Conservation (phyloP, 495 filamentous ascomycete genomes). For the Viridothelium virens region DNA sequence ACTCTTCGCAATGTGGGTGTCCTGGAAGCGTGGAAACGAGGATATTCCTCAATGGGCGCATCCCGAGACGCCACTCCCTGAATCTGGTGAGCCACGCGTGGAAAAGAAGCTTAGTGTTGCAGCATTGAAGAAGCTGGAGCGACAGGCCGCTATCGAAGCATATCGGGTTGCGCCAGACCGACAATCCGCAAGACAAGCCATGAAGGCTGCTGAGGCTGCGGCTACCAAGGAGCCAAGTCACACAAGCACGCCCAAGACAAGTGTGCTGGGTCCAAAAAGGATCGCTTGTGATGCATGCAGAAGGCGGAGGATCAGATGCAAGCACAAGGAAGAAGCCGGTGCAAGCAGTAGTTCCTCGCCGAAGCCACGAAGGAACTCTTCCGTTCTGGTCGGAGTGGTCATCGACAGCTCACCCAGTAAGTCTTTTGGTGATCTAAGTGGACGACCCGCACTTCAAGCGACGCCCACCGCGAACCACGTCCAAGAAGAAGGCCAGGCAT, state of each 20-base stretch:
- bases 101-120: constrained; percentile 36
- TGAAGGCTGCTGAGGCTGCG: constrained; percentile 18
- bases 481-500: constrained; percentile 13
- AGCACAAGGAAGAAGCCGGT: constrained; percentile 38
- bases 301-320: constrained; percentile 39
- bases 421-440: constrained; percentile 20
- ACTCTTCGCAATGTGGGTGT: constrained; percentile 61
- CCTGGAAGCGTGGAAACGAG: constrained; percentile 69
- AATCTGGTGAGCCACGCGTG: constrained; percentile 20
- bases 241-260: constrained; percentile 39
- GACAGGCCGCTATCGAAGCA: constrained; percentile 27
- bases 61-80: constrained; percentile 31
- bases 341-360: not conserved
- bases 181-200: constrained; percentile 26
- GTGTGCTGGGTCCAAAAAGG: constrained; percentile 40
- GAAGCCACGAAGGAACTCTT: not conserved
- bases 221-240: constrained; percentile 16
- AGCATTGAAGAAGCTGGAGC: constrained; percentile 31
- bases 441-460: constrained; percentile 13
- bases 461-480: constrained; percentile 4
- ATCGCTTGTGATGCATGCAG: constrained; percentile 41
- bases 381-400: constrained; percentile 9
- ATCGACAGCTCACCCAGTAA: not conserved
- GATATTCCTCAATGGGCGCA: constrained; percentile 58
- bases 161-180: constrained; percentile 27